Base-by-base conservation (phyloP, 352 stramenopile genomes). In the Phytophthora multivora region DNA sequence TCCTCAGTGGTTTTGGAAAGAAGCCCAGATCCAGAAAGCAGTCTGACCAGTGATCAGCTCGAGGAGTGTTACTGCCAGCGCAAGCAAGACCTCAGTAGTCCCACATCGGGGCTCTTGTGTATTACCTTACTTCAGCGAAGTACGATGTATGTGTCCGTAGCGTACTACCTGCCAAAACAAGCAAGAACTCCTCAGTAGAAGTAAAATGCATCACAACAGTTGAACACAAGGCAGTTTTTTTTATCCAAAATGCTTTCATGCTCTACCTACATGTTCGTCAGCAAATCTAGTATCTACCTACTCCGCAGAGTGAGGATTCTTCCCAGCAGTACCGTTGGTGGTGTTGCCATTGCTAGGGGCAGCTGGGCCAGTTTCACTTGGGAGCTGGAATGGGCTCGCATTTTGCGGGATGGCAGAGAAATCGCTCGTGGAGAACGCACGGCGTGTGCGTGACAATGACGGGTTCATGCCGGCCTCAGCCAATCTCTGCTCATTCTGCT, bases 1-100 rank as follows among this genome's bases (percentile, higher is more conserved):
- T 93, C 39, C 69, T 93, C 52, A 75, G 64, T 38, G 71, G 77
- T 36, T 88, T 88, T 59, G 79, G 79, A 23, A 88, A 86, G 65
- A 80, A 80, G 30, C 74, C 65, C 16, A 67, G 75, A 26, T 67
- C 63, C 33, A 74, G 72, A 33, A 86, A 86, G 52, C 73, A 69
- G 35, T 69, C 59, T 0, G 72, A 83, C 33, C 38, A 74, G 41
- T 69, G 48, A 72, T 21, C 15, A 53, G 11, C 19, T 33, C 19
- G 38, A 52, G 31, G 18, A 15, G 12, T 40, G 15, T 40, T 18
- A 13, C 35, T 40, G 35, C 35, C 10, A 31, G 7, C 1, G 4
- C 28, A 8, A 33, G 28, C 8, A 23, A 23, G 21, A 23, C 21
- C 21, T 23, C 21, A 23, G 7, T 43, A 33, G 47, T 28, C 31